Conservation (phyloP, 805 yeast genomes). For the Candida palmyrensis region DNA sequence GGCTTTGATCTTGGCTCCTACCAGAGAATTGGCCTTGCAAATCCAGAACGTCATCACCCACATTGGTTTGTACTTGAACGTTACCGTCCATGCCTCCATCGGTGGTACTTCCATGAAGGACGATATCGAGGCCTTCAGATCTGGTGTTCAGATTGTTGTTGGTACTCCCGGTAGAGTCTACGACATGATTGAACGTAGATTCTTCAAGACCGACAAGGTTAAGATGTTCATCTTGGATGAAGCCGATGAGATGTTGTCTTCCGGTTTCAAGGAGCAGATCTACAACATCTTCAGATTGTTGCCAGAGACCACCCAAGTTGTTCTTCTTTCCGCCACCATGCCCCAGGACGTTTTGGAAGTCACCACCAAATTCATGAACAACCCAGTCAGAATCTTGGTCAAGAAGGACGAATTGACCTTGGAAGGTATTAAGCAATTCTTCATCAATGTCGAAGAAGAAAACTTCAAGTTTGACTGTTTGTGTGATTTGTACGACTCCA, state of each 20-base stretch:
- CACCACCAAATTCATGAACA: slow-evolving; percentile 88
- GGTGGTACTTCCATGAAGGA: slow-evolving; percentile 93
- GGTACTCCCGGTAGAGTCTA: slow-evolving; percentile 98
- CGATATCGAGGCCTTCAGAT: slow-evolving; percentile 77
- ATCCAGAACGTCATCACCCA: slow-evolving; percentile 90
- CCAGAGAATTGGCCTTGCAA: slow-evolving; percentile 95
- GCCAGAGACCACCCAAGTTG: slow-evolving; percentile 90
- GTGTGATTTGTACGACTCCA: slow-evolving; percentile 91
- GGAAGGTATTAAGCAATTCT: slow-evolving; percentile 94
- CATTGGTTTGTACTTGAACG: slow-evolving; percentile 85
- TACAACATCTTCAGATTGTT: slow-evolving; percentile 86
- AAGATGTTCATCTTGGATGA: slow-evolving; percentile 96
- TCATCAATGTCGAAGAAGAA: slow-evolving; percentile 86
- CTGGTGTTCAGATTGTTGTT: slow-evolving; percentile 88
- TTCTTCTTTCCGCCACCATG: slow-evolving; percentile 91
- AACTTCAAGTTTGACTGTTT: slow-evolving; percentile 92
- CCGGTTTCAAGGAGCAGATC: slow-evolving; percentile 94
- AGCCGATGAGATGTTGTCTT: slow-evolving; percentile 93
- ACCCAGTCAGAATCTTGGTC: slow-evolving; percentile 91
- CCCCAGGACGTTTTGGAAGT: slow-evolving; percentile 89
- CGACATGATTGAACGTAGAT: slow-evolving; percentile 91
- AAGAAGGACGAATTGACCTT: slow-evolving; percentile 93
- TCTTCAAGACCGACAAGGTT: slow-evolving; percentile 73
- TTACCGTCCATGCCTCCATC: slow-evolving; percentile 92
- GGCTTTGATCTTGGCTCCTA: slow-evolving; percentile 93